phyloP scores from a whole-genome alignment of 2,329 filamentous ascomycete genomes.

The Polychaeton citri region DNA sequence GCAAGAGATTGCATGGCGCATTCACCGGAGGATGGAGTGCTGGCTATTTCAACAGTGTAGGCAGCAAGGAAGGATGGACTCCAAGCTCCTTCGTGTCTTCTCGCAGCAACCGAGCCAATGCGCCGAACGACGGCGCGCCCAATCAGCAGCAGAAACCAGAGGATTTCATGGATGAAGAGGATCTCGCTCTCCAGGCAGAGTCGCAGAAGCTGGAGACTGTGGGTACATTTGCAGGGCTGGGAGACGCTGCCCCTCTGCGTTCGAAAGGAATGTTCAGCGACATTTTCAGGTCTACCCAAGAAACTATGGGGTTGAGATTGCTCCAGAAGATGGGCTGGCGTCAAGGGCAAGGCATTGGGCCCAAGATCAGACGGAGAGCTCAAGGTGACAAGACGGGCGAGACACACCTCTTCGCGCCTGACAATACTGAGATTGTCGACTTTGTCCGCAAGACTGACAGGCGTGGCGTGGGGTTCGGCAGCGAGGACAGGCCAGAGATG shows the following conservation, averaged over 20 bases:
- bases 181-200: slow-evolving; percentile 75
- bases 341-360: slow-evolving; percentile 83
- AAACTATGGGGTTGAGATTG: slow-evolving; percentile 77
- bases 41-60: slow-evolving; percentile 96
- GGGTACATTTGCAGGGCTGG: slow-evolving; percentile 62
- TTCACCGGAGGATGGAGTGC: slow-evolving; percentile 96
- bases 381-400: slow-evolving; percentile 46
- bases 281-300: slow-evolving; percentile 57
- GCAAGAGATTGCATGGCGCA: slow-evolving; percentile 84
- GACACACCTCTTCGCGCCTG: slow-evolving; percentile 69
- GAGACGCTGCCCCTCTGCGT: slow-evolving; percentile 35
- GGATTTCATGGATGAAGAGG: slow-evolving; percentile 98
- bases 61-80: slow-evolving; percentile 96
- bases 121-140: slow-evolving; percentile 36
- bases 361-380: slow-evolving; percentile 65
- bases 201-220: slow-evolving; percentile 60
- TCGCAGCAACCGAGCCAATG: slow-evolving; percentile 61
- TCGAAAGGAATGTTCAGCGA: slow-evolving; percentile 48
- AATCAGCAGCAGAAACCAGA: slow-evolving; percentile 58
- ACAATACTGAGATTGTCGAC: slow-evolving; percentile 57
- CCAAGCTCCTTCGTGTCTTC: slow-evolving; percentile 88
- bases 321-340: slow-evolving; percentile 92
- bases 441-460: slow-evolving; percentile 54
- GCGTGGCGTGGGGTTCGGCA: slow-evolving; percentile 56
- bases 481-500: slow-evolving; percentile 40